A percentile compares a stretch with the other conserved stretches of the same genome.
Conservation (phyloP, 257 asterid genomes). For the Ophiorrhiza pumila region DNA sequence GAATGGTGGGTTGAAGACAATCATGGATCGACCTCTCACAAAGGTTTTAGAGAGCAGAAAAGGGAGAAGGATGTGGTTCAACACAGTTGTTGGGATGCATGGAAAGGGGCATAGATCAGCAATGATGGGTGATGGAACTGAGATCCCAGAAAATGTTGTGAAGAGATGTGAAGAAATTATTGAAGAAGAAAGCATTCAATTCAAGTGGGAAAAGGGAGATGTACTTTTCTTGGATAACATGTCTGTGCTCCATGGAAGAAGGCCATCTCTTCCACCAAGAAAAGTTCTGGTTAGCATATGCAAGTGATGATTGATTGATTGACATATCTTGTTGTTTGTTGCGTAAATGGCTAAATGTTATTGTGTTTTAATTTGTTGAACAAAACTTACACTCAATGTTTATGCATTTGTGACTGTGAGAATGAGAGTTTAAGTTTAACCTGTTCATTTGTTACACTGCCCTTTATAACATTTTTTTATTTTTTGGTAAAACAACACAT, state of each 20-base stretch:
- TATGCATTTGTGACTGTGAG: too few species aligned
- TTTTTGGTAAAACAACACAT: too few species aligned
- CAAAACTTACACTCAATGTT: too few species aligned
- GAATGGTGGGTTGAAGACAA: slow-evolving; percentile 54
- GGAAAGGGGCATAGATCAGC: slow-evolving; percentile 87
- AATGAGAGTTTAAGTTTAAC: too few species aligned
- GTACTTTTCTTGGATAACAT: slow-evolving; percentile 65
- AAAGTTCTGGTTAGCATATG: slow-evolving; percentile 70
- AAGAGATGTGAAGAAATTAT: slow-evolving; percentile 75
- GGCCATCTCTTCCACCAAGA: slow-evolving; percentile 80
- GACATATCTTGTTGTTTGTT: too few species aligned
- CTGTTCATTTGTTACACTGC: too few species aligned
- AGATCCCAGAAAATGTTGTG: slow-evolving; percentile 49
- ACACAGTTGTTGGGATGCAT: slow-evolving; percentile 78
- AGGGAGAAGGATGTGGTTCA: slow-evolving; percentile 82
- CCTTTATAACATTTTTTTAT: too few species aligned
- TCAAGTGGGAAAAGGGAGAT: slow-evolving; percentile 85
- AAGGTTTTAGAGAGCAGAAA: slow-evolving; percentile 72
- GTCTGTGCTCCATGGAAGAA: slow-evolving; percentile 73
- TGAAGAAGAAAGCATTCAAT: slow-evolving; percentile 88
- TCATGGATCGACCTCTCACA: slow-evolving; percentile 58
- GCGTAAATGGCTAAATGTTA: too few species aligned
- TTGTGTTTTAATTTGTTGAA: too few species aligned
- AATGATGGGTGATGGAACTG: slow-evolving; percentile 67
- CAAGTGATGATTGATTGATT: too few species aligned